Base-by-base conservation (phyloP, 192 early-diverging fungal genomes). In the Coemansia sp. region DNA sequence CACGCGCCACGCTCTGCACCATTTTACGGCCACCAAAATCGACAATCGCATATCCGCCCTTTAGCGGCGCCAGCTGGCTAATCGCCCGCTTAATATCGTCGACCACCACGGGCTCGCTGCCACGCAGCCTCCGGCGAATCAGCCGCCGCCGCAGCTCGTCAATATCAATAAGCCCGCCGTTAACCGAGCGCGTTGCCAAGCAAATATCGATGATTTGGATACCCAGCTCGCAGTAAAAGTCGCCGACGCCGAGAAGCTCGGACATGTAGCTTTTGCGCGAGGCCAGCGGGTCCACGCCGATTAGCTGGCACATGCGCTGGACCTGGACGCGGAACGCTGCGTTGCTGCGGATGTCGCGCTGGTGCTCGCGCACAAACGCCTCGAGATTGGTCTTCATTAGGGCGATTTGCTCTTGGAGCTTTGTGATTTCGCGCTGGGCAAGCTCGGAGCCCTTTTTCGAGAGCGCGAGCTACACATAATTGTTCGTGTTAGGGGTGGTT, bases 201-300 rank as follows among this genome's bases (percentile, higher is more conserved):
- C 94, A 98, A 0, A 90, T 84, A 46, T 94, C 91, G 36, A 88
- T 88, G 28, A 95, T 89, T 50, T 95, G 93, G n/a, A 98, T 85
- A 0, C 86, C 90, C 4, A 98, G 80, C 44, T 97, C 92, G 58
- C 93, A 96, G 72, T 98, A 98, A 75, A 98, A 98, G 64, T 97
- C 93, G 12, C 94, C 91, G 5, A 97, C 87, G 0, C 96, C 96
- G 3, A 98, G 68, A 8, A 98, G 68, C 46, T 95, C 94, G 0
- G 91, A 83, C 96, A 94, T 95, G 55, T 92, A 92, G 20, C 94
- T 91, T 65, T 98, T 98, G 56, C 91, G 93, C 34, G 93, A 91
- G 82, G 90, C 91, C 30, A 98, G 75, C 6, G 95, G 95, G 73
- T 98, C 95, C 2, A 98, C 90, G 8, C 94, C 94, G 62, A 95